phyloP scores from a whole-genome alignment of 345 rosid genomes.

The Conringia planisiliqua region DNA sequence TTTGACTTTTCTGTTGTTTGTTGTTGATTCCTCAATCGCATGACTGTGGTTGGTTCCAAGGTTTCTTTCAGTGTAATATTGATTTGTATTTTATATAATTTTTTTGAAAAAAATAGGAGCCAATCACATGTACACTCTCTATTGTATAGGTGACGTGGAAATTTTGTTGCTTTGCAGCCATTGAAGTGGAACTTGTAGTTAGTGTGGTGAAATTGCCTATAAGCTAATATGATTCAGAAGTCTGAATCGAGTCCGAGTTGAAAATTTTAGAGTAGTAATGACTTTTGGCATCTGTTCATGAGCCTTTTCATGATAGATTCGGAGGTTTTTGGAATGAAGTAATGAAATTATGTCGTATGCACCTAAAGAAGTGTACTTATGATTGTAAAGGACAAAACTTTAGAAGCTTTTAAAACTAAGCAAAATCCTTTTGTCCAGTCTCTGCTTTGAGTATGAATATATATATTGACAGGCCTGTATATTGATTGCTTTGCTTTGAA shows the following conservation, averaged over 20 bases:
- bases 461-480: no score
- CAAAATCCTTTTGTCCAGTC: neutral
- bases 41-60: neutral
- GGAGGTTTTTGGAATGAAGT: no score
- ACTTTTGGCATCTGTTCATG: neutral
- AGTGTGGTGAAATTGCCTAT: neutral
- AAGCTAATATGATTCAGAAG: neutral
- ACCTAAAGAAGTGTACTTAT: neutral
- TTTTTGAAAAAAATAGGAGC: neutral
- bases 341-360: neutral
- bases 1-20: neutral
- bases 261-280: neutral
- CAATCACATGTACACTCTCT: neutral
- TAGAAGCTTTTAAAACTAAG: neutral
- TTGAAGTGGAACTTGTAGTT: neutral
- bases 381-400: neutral
- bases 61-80: neutral
- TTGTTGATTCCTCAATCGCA: neutral
- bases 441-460: neutral
- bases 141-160: constrained; percentile 10
- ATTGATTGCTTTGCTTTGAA: neutral
- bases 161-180: neutral
- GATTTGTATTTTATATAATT: neutral
- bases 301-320: neutral
- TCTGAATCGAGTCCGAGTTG: neutral